Base-by-base conservation (phyloP, 768 basidiomycete genomes). In the Serendipita indica region DNA sequence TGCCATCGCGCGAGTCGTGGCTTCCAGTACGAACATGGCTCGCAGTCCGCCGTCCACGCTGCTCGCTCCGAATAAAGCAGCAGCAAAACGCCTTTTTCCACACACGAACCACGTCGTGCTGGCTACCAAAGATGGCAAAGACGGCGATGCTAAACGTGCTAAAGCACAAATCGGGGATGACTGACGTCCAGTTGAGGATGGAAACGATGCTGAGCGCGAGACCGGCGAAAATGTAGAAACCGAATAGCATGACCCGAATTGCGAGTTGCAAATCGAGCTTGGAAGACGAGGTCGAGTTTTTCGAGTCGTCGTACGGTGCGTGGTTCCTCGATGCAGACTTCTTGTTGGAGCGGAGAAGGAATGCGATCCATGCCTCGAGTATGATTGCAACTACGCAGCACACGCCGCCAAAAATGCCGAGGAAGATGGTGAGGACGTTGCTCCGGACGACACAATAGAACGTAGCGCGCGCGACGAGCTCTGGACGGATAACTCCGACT, bases 211-310 rank as follows among this genome's bases (percentile, higher is more conserved):
- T 27, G 25, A 49, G 43, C 3, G 33, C 32, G 43, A 59, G 43
- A 3, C 43, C 58, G 43, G 52, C 49, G 58, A 59, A 49, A 43
- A 59, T 49, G 58, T 59, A 59, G 45, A 32, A 7, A 32, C 58
- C 58, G 33, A 59, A 59, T 41, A 59, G 30, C 45, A 59, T 20
- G 20, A 59, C 43, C 16, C 58, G 58, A 2, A 59, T 18, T 25
- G 43, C 43, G 30, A 59, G 58, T 37, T 56, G 58, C 32, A 56
- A 37, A 35, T 59, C 58, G n/a, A 59, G 41, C 1, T 32, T 6
- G 49, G n/a, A 22, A 49, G 49, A 59, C 5, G 28, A 32, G n/a
- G 16, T 16, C 22, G 58, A 33, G 35, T 39, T 33, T 27, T 35
- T 41, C 34, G 30, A 12, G 39, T 25, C 28, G 3, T 7, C 6